Evolutionary conservation across 208 protist species (phyloP).

Genomic region (Leishmania guyanensis): DNA sequence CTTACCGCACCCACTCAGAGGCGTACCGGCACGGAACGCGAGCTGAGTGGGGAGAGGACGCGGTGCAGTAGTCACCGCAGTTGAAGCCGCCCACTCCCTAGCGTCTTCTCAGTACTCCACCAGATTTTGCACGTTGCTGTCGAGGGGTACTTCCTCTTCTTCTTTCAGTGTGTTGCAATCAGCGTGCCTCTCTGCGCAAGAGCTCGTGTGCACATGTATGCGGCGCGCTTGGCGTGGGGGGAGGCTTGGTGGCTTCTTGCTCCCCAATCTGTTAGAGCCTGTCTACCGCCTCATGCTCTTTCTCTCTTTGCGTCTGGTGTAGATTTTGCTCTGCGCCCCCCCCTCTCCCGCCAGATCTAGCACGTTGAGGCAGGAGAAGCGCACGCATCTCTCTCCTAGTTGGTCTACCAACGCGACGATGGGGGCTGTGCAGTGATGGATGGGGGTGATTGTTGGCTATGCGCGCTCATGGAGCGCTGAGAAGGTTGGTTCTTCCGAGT

Average conservation of each 20-base stretch:
- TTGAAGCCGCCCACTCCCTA: not conserved
- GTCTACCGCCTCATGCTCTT: not conserved
- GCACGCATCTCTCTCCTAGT: not conserved
- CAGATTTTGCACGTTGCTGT: not conserved
- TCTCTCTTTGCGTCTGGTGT: not conserved
- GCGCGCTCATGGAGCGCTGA: not conserved
- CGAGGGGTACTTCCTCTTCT: not conserved
- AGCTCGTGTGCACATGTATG: not conserved
- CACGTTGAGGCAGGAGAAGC: not conserved
- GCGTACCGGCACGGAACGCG: not conserved
- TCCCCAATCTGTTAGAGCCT: not conserved
- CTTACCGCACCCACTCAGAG: not conserved
- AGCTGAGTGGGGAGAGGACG: not conserved
- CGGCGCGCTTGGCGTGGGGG: not conserved
- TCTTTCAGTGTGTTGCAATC: not conserved
- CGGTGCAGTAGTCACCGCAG: not conserved
- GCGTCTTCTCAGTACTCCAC: not conserved
- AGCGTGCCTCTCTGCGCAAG: not conserved
- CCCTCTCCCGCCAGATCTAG: not conserved
- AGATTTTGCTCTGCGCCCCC: not conserved
- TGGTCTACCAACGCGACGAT: not conserved
- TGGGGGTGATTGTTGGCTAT: not conserved
- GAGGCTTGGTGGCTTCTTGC: not conserved
- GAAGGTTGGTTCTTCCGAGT: not conserved
- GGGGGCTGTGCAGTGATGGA: not conserved